Percentiles rank a stretch among this genome's conserved stretches.
Evolutionary conservation across 2,329 filamentous ascomycete species (phyloP).

Genomic region (Colletotrichum chrysophilum): DNA sequence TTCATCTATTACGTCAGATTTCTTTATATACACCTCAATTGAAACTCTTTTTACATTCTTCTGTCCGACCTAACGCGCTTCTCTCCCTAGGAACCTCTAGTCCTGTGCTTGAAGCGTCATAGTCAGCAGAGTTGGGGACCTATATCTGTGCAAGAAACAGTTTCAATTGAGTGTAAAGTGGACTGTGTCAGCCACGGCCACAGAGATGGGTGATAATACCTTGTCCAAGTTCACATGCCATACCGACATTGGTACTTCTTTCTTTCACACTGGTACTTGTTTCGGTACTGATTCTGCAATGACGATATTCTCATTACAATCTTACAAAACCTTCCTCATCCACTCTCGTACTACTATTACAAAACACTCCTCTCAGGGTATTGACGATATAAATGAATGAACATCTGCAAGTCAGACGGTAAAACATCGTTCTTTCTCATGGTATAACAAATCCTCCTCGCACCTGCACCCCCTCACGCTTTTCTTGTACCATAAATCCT

Average conservation of each 20-base stretch:
- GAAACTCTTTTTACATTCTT: not conserved
- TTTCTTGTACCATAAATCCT: accelerated
- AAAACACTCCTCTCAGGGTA: not conserved
- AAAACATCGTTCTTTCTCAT: not conserved
- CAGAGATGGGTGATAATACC: accelerated
- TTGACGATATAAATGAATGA: not conserved
- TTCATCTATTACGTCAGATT: not conserved
- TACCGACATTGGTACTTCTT: no score
- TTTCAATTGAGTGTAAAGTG: no score
- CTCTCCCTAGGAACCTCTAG: accelerated
- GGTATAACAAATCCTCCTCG: not conserved
- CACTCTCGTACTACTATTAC: not conserved
- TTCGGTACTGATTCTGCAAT: not conserved
- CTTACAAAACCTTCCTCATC: not conserved
- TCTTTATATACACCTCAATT: not conserved
- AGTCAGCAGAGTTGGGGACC: no score
- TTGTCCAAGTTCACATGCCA: no score
- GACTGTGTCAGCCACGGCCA: no score
- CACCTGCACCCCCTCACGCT: accelerated
- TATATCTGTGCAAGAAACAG: accelerated
- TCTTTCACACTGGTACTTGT: not conserved
- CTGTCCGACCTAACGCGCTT: not conserved
- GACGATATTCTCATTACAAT: not conserved
- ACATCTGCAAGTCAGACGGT: not conserved
- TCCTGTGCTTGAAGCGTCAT: no score